Evolutionary conservation across 306 rosid genomes (phyloP).

Genomic region (Ormosia emarginata): DNA sequence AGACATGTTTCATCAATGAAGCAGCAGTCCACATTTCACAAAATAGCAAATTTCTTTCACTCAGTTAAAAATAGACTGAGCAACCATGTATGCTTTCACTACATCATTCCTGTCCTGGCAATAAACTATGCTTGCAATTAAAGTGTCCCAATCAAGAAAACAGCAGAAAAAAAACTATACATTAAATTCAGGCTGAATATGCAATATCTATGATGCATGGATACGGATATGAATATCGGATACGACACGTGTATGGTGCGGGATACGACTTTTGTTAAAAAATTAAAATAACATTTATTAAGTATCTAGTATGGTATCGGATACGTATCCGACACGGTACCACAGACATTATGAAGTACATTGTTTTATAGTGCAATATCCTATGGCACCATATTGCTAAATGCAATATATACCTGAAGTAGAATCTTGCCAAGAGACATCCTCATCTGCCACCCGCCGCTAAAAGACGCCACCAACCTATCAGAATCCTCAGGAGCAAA

Average conservation of each 20-base stretch:
- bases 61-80: not conserved
- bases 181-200: not conserved
- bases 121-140: too few relatives aligned
- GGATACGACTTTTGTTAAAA: too few relatives aligned
- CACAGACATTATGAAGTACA: too few relatives aligned
- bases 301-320: too few relatives aligned
- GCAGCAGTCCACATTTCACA: not conserved
- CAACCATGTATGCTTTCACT: not conserved
- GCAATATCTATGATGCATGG: not conserved
- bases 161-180: not conserved
- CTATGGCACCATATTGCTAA: not conserved
- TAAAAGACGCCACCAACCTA: slow-evolving; percentile 90
- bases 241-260: too few relatives aligned
- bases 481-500: slow-evolving; percentile 79
- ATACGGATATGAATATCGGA: too few relatives aligned
- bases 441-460: slow-evolving; percentile 99
- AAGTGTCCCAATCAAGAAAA: too few relatives aligned
- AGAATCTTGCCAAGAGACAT: slow-evolving; percentile 97
- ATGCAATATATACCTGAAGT: slow-evolving; percentile 65
- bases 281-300: too few relatives aligned
- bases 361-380: not conserved
- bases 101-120: too few relatives aligned
- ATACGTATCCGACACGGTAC: too few relatives aligned
- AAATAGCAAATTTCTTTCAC: not conserved
- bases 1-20: not conserved